Evolutionary conservation across 2,329 filamentous ascomycete species (phyloP), one percentile per base, ranked within the genome.

Genomic region (Aspergillus fumigatiaffinis): DNA sequence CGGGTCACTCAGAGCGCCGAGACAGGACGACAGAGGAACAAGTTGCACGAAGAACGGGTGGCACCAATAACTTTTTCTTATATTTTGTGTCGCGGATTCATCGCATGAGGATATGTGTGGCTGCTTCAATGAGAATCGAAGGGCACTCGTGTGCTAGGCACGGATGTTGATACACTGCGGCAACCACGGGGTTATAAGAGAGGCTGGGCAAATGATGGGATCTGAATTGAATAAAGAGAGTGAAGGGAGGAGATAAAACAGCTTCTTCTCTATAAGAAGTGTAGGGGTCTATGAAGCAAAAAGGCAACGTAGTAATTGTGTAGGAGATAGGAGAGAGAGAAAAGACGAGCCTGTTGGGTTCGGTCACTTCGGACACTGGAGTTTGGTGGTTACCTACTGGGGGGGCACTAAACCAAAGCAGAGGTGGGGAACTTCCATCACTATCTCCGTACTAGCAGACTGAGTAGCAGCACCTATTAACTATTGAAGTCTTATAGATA

Each of bases 11-110:
- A 29, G 46, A 50, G 32, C 48, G 50, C 25, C 17, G 51, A 56
- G 35, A 59, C 21, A 50, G 50, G 50, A 42, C 42, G 50, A 60
- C 55, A 60, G 38, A 55, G 56, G 51, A 44, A 58, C 58, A 52
- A 55, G 57, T 51, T 17, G 47, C 52, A 61, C 62, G 62, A 60
- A 62, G 59, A 52, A 55, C 61, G 62, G 59, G 53, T 47, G 59
- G 23, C 51, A 49, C 42, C 47, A 32, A 41, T 47, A n/a, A 23
- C 46, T 51, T 21, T 21, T 54, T 29, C 50, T 58, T 57, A 62
- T 46, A 41, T 53, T 29, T 52, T 46, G 28, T 54, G 53, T 41
- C 44, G 48, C 50, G 28, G 42, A 57, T 58, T 55, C 64, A 66
- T 67, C 62, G 60, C 65, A 67, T 50, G 55, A 35, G 17, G 14